Base-by-base conservation (phyloP, 139 green algal species). In the Tetratostichococcus sp. region DNA sequence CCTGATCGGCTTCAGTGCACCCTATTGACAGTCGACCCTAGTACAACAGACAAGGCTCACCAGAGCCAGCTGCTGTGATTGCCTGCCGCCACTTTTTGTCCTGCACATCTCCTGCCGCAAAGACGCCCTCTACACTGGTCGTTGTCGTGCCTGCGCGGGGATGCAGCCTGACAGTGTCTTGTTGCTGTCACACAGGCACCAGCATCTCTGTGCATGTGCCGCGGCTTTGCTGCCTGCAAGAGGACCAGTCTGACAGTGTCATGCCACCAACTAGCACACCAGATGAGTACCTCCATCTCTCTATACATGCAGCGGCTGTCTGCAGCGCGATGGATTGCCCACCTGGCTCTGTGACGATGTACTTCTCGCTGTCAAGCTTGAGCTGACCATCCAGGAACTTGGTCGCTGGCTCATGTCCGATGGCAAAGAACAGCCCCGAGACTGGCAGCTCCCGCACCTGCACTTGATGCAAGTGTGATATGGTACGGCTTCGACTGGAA, bases 51-150 rank as follows among this genome's bases (percentile, higher is more conserved):
- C 35, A 26, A 23, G 30, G 2, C 35, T 35, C 72, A 82, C 77
- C 77, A 73, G 77, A 73, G 57, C 94, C 96, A 14, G 95, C 95
- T 30, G 96, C 96, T 0, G 96, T 99, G 81, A 99, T 89, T 39
- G 96, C 96, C 79, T 99, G 94, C 50, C 82, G 73, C 91, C 87
- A 96, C 79, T 97, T 91, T 19, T 85, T 89, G 85, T 98, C 94
- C 72, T 97, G 90, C 62, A 99, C 74, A 77, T 99, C 95, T 14
- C 95, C 95, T 4, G 94, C 93, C 8, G 89, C 85, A 82, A 93
- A 98, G 28, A 98, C 94, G 30, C 95, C 95, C 57, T 84, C 69
- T 19, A 98, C 79, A 73, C 58, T 92, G 5, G 77, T 82, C 30
- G 71, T 58, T 19, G 72, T 78, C 23, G 72, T 75, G 26, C 77